Evolutionary conservation across 2,329 filamentous ascomycete species (phyloP), one percentile per base, ranked within the genome.

Genomic region (Clarireedia hainanense): DNA sequence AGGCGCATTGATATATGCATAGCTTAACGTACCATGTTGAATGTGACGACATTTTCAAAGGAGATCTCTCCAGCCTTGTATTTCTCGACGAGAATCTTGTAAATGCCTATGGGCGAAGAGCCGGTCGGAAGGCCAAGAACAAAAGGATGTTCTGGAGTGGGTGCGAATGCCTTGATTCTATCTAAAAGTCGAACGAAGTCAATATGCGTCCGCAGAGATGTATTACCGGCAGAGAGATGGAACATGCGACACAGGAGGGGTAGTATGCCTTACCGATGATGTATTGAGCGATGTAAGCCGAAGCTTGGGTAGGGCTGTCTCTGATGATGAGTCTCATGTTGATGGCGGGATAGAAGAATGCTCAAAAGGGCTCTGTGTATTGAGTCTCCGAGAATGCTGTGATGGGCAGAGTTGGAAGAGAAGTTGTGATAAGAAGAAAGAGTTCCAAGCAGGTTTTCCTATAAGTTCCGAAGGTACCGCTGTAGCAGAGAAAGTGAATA

Each of bases 41-140:
- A 95, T 26, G 89, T 95, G 68, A 94, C 81, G 66, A 95, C 88
- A 85, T 95, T 82, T 67, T 86, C 84, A 70, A 95, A 95, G 1
- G 89, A 92, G 66, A 95, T 84, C 63, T 78, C 73, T 66, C 84
- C 85, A 61, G 80, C 78, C 73, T 88, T 88, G 75, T 85, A 83
- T 67, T 80, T 80, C 65, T 80, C 73, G 49, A 94, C 89, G 26
- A 95, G 79, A 63, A 85, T 79, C 69, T 83, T 83, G 75, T 95
- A 95, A 62, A 94, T 84, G 51, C 81, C 78, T 59, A 91, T 80
- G 2, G 89, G 89, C 60, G 86, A 91, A 65, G 87, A 91, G 53
- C 89, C 89, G 1, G 89, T 95, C 9, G 89, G 89, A 48, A 95
- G 77, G 57, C 89, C 89, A 47, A 95, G 81, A 5, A 94, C 86